phyloP scores from a whole-genome alignment of 1,284 basidiomycete genomes.

The Rhizoctonia solani region DNA sequence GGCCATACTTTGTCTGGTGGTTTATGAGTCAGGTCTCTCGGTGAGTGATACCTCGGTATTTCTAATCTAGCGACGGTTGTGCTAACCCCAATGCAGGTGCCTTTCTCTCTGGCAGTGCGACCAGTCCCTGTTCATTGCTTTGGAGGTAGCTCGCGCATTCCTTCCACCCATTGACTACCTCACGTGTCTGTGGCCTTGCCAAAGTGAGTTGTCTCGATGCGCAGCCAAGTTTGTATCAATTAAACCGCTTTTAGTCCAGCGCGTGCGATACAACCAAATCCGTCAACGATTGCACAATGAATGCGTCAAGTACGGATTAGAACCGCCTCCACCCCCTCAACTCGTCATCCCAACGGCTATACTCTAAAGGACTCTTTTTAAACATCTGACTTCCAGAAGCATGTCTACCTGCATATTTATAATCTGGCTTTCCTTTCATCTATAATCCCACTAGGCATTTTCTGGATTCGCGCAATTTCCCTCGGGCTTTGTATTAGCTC shows the following conservation, averaged over 20 bases:
- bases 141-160: conserved; percentile 67
- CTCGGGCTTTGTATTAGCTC: not conserved
- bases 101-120: conserved; percentile 67
- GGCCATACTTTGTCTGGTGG: conserved; percentile 76
- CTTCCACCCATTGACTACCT: conserved; percentile 67
- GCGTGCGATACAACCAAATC: conserved; percentile 53
- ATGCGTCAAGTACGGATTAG: conserved; percentile 56
- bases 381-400: too few species aligned
- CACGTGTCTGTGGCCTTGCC: conserved; percentile 67
- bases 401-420: too few species aligned
- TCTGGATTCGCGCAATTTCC: too few species aligned
- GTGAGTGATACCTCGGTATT: conserved; percentile 46
- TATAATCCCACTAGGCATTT: too few species aligned
- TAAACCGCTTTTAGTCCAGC: conserved; percentile 53
- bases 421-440: too few species aligned
- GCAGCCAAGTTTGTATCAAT: not conserved
- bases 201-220: conserved; percentile 50
- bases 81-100: too few species aligned
- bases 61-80: not conserved
- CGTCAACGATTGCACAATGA: conserved; percentile 54
- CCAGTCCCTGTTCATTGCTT: conserved; percentile 60
- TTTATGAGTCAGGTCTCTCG: conserved; percentile 73
- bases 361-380: not conserved
- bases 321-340: conserved; percentile 43
- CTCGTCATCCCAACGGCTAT: conserved; percentile 31